phyloP scores from a whole-genome alignment of 345 rosid genomes.

The Combretum micranthum region DNA sequence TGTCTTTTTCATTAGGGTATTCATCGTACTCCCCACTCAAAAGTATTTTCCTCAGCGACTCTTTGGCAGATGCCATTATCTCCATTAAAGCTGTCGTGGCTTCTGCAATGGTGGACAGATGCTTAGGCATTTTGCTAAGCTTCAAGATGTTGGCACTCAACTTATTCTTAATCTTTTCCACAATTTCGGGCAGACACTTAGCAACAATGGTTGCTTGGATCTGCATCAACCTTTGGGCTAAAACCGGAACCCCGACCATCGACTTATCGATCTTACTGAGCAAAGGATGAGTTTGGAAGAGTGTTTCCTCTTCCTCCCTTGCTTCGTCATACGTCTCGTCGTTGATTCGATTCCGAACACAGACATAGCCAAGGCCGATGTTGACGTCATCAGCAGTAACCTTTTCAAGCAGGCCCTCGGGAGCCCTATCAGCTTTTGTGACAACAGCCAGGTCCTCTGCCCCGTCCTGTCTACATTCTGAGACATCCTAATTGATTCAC shows the following conservation, averaged over 20 bases:
- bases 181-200: constrained; percentile 24
- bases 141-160: constrained; percentile 4
- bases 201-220: constrained; percentile 27
- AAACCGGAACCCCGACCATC: constrained; percentile 28
- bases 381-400: constrained; percentile 43
- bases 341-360: constrained; percentile 38
- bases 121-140: constrained; percentile 22
- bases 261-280: constrained; percentile 25
- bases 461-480: constrained; percentile 38
- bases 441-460: constrained; percentile 47
- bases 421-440: constrained; percentile 40
- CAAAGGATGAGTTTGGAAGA: constrained; percentile 18
- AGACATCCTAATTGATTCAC: constrained; percentile 54
- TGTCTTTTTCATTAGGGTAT: constrained; percentile 18
- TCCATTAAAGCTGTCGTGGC: constrained; percentile 32
- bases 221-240: constrained; percentile 26
- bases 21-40: constrained; percentile 41
- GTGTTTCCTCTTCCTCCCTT: constrained; percentile 14
- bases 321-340: constrained; percentile 39
- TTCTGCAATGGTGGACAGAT: constrained; percentile 22
- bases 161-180: constrained; percentile 26
- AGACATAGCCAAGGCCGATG: constrained; percentile 45
- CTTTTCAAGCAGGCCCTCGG: constrained; percentile 42
- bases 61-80: constrained; percentile 33
- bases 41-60: constrained; percentile 30